phyloP scores from a whole-genome alignment of 176 grass and related monocot species.

The Alopecurus myosuroides region DNA sequence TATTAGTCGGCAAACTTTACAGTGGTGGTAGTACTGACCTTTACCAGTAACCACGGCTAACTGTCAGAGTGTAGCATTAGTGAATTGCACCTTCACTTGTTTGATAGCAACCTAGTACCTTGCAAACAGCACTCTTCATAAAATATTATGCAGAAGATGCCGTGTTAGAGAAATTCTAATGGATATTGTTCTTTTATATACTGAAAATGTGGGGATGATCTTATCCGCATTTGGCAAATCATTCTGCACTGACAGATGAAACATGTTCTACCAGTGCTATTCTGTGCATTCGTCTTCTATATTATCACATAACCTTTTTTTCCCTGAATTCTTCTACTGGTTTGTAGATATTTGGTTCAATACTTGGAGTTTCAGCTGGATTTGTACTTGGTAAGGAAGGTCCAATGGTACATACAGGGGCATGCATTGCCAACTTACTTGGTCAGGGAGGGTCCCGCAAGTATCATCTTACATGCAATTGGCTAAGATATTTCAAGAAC shows the following conservation, averaged over 20 bases:
- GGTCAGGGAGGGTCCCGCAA: constrained; percentile 89
- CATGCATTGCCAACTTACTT: constrained; percentile 86
- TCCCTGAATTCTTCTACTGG: background rate
- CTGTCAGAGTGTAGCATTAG: background rate
- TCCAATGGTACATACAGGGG: constrained; percentile 92
- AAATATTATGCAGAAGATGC: background rate
- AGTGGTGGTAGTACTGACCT: background rate
- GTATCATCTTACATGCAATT: constrained; percentile 72
- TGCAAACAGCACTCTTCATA: background rate
- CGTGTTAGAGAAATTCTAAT: background rate
- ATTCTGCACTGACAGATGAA: background rate
- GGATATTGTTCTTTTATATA: background rate
- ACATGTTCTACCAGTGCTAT: background rate
- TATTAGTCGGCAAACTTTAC: background rate
- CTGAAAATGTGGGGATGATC: background rate
- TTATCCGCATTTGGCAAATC: background rate
- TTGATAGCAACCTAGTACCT: background rate
- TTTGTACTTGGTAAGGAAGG: constrained; percentile 90
- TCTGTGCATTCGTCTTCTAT: constrained; percentile 1
- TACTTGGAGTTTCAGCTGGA: constrained; percentile 82
- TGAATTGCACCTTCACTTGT: background rate
- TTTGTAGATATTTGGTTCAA: constrained; percentile 80
- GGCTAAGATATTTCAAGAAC: constrained; percentile 86
- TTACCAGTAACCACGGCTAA: background rate
- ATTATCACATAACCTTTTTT: background rate